Conservation (phyloP, 768 basidiomycete genomes). For the Naganishia randhawae region DNA sequence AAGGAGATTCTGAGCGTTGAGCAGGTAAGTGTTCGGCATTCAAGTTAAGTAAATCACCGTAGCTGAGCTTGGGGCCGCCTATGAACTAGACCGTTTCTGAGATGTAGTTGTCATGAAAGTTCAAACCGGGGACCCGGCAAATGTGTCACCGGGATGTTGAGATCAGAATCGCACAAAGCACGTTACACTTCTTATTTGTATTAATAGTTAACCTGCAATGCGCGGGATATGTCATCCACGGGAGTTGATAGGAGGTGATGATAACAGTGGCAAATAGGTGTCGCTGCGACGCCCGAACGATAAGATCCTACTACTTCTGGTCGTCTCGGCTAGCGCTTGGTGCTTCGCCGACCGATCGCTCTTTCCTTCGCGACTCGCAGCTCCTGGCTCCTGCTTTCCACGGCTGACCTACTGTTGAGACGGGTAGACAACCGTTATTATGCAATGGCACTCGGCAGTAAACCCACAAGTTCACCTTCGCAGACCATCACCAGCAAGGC, state of each 20-base stretch:
- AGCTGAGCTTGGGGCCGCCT: neutral
- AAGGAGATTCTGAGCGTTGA: constrained; percentile 3
- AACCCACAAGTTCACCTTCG: neutral
- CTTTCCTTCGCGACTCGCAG: neutral
- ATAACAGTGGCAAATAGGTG: neutral
- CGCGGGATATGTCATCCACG: too few species aligned
- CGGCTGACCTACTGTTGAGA: neutral
- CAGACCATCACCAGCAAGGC: neutral
- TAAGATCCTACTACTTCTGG: too few species aligned
- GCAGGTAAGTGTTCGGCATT: neutral
- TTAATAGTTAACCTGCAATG: too few species aligned
- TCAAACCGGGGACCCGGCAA: too few species aligned
- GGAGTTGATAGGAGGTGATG: too few species aligned
- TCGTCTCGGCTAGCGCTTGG: neutral
- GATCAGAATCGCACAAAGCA: too few species aligned
- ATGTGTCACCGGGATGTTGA: too few species aligned
- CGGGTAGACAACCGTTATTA: neutral
- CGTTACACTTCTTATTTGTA: neutral
- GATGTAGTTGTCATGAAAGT: too few species aligned
- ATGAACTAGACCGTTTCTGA: neutral
- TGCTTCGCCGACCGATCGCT: neutral
- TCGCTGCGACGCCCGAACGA: neutral
- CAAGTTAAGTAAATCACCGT: too few species aligned
- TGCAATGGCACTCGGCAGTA: neutral
- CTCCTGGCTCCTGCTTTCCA: too few species aligned